phyloP scores from a whole-genome alignment of 2,329 filamentous ascomycete genomes.

The Mollisiaceae sp. region DNA sequence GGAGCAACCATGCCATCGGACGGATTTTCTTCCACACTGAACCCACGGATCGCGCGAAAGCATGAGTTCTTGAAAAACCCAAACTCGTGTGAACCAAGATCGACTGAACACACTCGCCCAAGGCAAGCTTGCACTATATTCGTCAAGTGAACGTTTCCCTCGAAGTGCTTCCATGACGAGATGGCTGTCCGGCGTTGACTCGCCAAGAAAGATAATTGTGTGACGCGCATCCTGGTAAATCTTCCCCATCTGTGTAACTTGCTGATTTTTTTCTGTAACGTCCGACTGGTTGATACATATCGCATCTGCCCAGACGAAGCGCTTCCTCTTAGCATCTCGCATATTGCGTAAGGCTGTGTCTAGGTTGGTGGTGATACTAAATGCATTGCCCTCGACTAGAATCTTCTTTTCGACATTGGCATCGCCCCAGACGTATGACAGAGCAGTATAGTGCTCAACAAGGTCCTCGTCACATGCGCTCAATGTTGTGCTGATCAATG shows the following conservation, averaged over 20 bases:
- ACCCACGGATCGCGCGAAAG: conserved; percentile 18
- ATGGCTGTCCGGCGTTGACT: not conserved
- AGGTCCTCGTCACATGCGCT: conserved; percentile 16
- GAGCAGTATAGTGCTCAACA: conserved; percentile 23
- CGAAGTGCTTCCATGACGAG: not conserved
- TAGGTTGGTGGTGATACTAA: conserved; percentile 16
- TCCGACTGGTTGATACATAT: conserved; percentile 25
- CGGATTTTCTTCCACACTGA: conserved; percentile 10
- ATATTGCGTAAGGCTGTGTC: conserved; percentile 16
- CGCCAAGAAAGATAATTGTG: conserved; percentile 16
- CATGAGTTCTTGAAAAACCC: conserved; percentile 20
- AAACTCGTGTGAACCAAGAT: conserved; percentile 16
- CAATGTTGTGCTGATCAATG: conserved; percentile 12
- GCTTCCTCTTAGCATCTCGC: conserved; percentile 10
- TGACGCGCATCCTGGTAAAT: conserved; percentile 16
- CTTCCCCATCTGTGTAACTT: conserved; percentile 20
- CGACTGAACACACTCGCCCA: not conserved
- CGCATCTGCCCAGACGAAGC: conserved; percentile 20
- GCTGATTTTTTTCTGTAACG: conserved; percentile 15
- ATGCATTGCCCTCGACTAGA: conserved; percentile 10
- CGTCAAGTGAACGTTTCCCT: not conserved
- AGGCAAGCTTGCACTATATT: not conserved
- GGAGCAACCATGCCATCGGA: conserved; percentile 4
- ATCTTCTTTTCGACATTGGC: not conserved
- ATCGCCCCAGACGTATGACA: conserved; percentile 25